A percentile compares a stretch with the other conserved stretches of the same genome.
These are phyloP conservation scores for Syzygium jambos DNA, from an alignment of 345 rosid genomes.

Conservation along the genomic window DNA sequence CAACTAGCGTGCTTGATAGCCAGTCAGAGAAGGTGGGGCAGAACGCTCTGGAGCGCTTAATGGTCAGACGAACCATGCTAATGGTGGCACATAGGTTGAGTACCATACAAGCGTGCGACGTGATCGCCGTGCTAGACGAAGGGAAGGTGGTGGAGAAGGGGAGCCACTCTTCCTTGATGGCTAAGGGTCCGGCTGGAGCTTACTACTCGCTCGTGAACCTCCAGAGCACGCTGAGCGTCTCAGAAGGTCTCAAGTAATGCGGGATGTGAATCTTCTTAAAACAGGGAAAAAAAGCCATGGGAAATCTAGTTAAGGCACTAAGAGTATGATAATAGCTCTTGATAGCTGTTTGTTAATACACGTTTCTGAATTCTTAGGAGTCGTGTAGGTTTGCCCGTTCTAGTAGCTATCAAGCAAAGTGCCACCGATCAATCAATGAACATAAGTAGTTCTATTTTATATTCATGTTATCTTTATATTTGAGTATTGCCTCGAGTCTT, in stretches of 20 bases:
- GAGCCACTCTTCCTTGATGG: constrained; percentile 47
- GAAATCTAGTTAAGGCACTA: neutral
- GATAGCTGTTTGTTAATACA: neutral
- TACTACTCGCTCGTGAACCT: constrained; percentile 54
- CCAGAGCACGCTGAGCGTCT: constrained; percentile 6
- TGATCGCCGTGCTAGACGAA: constrained; percentile 42
- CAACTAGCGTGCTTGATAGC: constrained; percentile 60
- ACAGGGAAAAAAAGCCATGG: neutral
- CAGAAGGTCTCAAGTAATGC: neutral
- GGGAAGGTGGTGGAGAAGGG: constrained; percentile 59
- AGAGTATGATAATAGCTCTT: neutral
- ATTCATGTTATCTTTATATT: too few relatives aligned
- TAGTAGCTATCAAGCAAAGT: too few relatives aligned
- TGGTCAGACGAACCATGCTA: constrained; percentile 58
- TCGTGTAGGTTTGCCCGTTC: too few relatives aligned
- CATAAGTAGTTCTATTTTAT: too few relatives aligned
- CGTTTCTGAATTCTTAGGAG: too few relatives aligned
- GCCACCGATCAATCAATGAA: too few relatives aligned
- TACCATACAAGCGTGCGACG: constrained; percentile 48
- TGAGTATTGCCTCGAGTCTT: too few relatives aligned
- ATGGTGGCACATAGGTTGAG: constrained; percentile 66
- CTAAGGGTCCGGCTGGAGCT: constrained; percentile 36
- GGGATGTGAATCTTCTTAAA: neutral
- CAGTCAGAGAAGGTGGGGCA: constrained; percentile 55
- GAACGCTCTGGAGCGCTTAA: constrained; percentile 48